Conservation (phyloP, 805 yeast genomes). For the Wickerhamomyces ciferrii region DNA sequence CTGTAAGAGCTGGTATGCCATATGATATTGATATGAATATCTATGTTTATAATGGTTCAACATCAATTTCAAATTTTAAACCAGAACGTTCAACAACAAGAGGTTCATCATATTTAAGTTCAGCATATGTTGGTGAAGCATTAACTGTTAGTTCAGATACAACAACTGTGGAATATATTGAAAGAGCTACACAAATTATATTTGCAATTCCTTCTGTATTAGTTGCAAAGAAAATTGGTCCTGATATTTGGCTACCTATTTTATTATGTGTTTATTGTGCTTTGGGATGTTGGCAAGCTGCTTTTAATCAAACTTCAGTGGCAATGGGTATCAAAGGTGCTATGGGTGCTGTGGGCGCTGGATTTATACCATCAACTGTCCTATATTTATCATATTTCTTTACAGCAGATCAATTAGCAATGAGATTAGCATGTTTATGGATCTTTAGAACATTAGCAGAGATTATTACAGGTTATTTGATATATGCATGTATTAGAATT, state of each 20-base stretch:
- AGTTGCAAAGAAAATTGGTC: slow-evolving; percentile 51
- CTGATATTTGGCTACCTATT: slow-evolving; percentile 54
- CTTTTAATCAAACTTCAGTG: slow-evolving; percentile 30
- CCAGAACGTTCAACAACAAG: too few relatives aligned
- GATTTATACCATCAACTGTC: slow-evolving; percentile 56
- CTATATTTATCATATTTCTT: slow-evolving; percentile 32
- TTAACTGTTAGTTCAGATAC: background rate
- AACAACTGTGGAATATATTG: slow-evolving; percentile 40
- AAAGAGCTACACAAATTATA: slow-evolving; percentile 19
- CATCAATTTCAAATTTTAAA: too few relatives aligned
- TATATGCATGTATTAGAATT: slow-evolving; percentile 16
- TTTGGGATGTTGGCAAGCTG: slow-evolving; percentile 45
- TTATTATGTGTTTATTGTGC: slow-evolving; percentile 51
- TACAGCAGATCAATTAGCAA: slow-evolving; percentile 25
- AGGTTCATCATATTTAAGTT: too few relatives aligned
- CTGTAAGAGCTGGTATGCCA: slow-evolving; percentile 3
- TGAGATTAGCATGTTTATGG: slow-evolving; percentile 24
- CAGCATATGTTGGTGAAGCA: background rate
- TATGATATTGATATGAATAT: background rate
- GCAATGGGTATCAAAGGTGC: slow-evolving; percentile 43
- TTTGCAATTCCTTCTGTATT: slow-evolving; percentile 62
- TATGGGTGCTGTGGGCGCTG: slow-evolving; percentile 54
- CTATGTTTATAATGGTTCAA: background rate
- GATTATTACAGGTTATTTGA: slow-evolving; percentile 21
- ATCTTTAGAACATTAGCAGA: slow-evolving; percentile 22